These are phyloP conservation scores for Hanseniaspora clermontiae DNA, from an alignment of 805 yeast genomes.

Conservation along the genomic window DNA sequence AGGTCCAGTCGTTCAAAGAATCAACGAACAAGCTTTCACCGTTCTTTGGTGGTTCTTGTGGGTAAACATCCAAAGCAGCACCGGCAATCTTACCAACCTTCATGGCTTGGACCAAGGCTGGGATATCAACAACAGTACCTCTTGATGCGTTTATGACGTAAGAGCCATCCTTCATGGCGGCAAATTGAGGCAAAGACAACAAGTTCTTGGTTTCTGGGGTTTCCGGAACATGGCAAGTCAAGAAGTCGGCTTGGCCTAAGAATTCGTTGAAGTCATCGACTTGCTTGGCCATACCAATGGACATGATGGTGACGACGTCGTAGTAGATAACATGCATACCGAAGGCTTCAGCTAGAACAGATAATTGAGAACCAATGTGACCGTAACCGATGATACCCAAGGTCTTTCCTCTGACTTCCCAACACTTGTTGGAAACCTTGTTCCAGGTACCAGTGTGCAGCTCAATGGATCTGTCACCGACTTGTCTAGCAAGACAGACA, in stretches of 20 bases:
- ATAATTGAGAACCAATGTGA: conserved; percentile 93
- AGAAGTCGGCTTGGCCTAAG: conserved; percentile 70
- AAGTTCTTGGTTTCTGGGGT: conserved; percentile 83
- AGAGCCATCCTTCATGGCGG: conserved; percentile 92
- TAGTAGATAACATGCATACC: conserved; percentile 94
- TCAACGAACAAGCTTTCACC: conserved; percentile 69
- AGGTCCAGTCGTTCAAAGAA: conserved; percentile 67
- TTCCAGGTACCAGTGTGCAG: conserved; percentile 96
- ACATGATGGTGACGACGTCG: conserved; percentile 86
- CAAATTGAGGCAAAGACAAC: conserved; percentile 80
- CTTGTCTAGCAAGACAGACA: conserved; percentile 85
- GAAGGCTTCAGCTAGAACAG: conserved; percentile 92
- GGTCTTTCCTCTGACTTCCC: conserved; percentile 99
- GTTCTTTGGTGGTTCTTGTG: conserved; percentile 93
- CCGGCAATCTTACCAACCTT: conserved; percentile 91
- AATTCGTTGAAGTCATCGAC: conserved; percentile 75
- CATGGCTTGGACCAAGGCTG: conserved; percentile 83
- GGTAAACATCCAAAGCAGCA: conserved; percentile 92
- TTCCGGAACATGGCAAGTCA: conserved; percentile 89
- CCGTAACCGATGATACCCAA: conserved; percentile 96
- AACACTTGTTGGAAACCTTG: conserved; percentile 85
- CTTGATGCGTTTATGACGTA: conserved; percentile 92
- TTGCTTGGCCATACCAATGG: conserved; percentile 92
- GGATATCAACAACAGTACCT: conserved; percentile 95
- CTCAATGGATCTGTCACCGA: conserved; percentile 93